Base-by-base conservation (phyloP, 805 yeast species). In the Hanseniaspora singularis region DNA sequence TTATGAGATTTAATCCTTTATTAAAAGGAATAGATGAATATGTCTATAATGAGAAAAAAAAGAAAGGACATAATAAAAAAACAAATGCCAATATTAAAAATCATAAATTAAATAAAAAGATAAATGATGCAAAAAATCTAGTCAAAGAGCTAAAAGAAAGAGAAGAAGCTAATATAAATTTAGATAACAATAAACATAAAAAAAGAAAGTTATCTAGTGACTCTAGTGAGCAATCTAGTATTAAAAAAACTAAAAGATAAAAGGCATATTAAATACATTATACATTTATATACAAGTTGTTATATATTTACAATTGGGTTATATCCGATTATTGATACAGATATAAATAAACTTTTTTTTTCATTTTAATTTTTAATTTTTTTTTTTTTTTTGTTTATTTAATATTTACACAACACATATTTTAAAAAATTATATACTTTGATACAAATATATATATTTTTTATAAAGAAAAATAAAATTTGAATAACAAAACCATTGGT, bases 1-100 rank as follows among this genome's bases (percentile, higher is more conserved):
- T 44, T 16, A 44, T 44, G 48, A 44, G 41, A 23, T 44, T 44
- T 15, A 44, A 37, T 31, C 48, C 48, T 9, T 5, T 44, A 11
- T 22, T 44, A 3, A 37, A 37, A 23, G 48, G 39, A 12, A 27
- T 16, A 16, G 23, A 30, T 16, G 41, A 44, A 30, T 33, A 30
- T 7, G 38, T 37, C 7, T 36, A 36, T n/a, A 36, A 15, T 24
- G 23, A 36, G 12, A 16, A 44, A 5, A n/a, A 2, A 3, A 44
- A 37, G 18, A 15, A 18, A 8, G 37, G 28, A 18, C 20, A 4
- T 19, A 41, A 41, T n/a, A 24, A 23, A 12, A 44, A 37, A 31
- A 7, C 15, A 14, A 7, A 23, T 9, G 19, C 15, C 12, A 37
- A 14, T 12, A 37, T 30, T 6, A 18, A 37, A 22, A 19, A 28